phyloP scores from a whole-genome alignment of 768 basidiomycete genomes.

The Mrakia gelida region DNA sequence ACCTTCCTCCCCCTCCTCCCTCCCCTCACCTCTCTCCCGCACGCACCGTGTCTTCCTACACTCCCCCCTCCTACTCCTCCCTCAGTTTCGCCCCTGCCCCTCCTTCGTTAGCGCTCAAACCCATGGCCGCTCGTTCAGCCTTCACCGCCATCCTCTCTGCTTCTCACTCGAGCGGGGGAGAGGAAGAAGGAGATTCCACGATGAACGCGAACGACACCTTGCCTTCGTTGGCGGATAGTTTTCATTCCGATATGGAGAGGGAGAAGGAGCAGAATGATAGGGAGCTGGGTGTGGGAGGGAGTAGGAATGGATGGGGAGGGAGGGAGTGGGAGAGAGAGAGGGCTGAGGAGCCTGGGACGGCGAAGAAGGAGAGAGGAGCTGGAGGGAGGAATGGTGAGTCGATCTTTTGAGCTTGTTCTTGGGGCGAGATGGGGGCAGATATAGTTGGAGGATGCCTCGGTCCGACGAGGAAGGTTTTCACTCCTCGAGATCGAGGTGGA shows the following conservation, averaged over 20 bases:
- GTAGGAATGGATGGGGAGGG: neutral
- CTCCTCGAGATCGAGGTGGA: too few relatives aligned
- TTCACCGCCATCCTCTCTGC: neutral
- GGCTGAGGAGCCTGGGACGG: conserved; percentile 3
- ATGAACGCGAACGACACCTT: conserved; percentile 6
- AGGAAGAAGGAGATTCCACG: neutral
- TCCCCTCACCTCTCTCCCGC: neutral
- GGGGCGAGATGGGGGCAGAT: too few relatives aligned
- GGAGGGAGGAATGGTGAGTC: neutral
- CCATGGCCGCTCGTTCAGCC: conserved; percentile 8
- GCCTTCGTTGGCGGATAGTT: conserved; percentile 29
- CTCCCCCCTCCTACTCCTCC: neutral
- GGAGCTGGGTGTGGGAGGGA: neutral
- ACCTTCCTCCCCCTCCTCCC: neutral
- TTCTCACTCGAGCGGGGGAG: neutral
- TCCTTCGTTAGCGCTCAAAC: neutral
- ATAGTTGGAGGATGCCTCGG: too few relatives aligned
- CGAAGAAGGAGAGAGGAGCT: neutral
- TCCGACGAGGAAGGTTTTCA: too few relatives aligned
- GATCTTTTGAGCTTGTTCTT: too few relatives aligned
- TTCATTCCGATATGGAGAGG: conserved; percentile 26
- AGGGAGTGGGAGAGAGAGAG: neutral
- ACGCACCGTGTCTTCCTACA: neutral
- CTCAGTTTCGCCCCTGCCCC: neutral
- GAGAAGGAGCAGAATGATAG: conserved; percentile 3